Base-by-base conservation (phyloP, 2,329 filamentous ascomycete species). In the Fusarium liriodendri region DNA sequence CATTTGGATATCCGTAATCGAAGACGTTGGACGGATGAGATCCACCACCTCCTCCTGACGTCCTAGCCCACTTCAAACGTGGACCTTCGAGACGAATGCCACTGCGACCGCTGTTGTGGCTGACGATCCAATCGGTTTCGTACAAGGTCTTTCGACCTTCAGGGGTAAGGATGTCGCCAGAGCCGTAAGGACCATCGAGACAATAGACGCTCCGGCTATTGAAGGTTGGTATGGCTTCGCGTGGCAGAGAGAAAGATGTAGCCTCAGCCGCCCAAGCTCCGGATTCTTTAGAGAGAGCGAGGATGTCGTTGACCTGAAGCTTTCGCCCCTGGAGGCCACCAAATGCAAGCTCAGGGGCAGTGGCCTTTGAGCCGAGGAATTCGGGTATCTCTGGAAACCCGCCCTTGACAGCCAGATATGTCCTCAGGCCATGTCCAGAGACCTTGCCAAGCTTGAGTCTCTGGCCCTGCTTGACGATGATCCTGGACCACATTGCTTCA, bases 21-120 rank as follows among this genome's bases (percentile, higher is more conserved):
- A 72, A 63, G 13, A 72, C 63, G 50, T 91, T 91, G 37, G 84
- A 87, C 0, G 91, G 91, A 78, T 93, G 91, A 1, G 88, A 85
- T 13, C 91, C 91, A 9, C 89, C 91, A 69, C 91, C 90, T 0
- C 90, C 91, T 13, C 90, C 91, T 71, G 89, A 86, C 35, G 85
- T 79, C 8, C 91, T 83, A 16, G 89, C 88, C 87, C 88, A 93
- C 70, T 87, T 85, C 0, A 89, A 89, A 1, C 86, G 85, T 0
- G 90, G 89, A 0, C 90, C 90, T 2, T 90, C 80, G 0, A 93
- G 83, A 8, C 90, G 85, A 29, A 92, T 89, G 0, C 89, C 91
- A 45, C 87, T 89, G 66, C 91, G 83, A 7, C 54, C 54, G 16
- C 54, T 57, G 32, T 57, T 57, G 54, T 57, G 54, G 20, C 54